A percentile compares a stretch with the other conserved stretches of the same genome.
These are phyloP conservation scores for Alternaria tenuissima DNA, from an alignment of 2,329 filamentous ascomycete genomes.

Conservation along the genomic window DNA sequence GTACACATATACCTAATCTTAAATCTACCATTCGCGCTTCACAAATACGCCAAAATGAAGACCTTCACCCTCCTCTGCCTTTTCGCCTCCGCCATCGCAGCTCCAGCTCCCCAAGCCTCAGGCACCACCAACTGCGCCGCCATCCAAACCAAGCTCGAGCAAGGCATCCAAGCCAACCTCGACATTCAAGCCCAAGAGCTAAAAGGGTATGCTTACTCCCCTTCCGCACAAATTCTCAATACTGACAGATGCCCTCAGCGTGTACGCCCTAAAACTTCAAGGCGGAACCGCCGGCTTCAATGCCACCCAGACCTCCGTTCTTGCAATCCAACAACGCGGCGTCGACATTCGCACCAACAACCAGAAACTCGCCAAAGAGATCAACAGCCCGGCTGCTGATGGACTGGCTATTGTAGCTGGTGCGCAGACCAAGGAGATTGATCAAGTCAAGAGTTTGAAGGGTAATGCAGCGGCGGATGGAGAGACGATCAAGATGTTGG, in stretches of 20 bases:
- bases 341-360: conserved; percentile 30
- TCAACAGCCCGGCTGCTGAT: conserved; percentile 23
- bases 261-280: conserved; percentile 16
- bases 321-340: conserved; percentile 25
- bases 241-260: conserved; percentile 6
- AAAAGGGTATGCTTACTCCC: conserved; percentile 16
- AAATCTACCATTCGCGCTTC: neutral
- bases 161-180: conserved; percentile 31
- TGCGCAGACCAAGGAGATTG: conserved; percentile 27
- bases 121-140: neutral
- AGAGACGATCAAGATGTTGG: conserved; percentile 20
- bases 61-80: conserved; percentile 11
- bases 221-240: no score
- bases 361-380: conserved; percentile 27
- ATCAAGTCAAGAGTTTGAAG: conserved; percentile 19
- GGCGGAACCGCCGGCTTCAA: conserved; percentile 7
- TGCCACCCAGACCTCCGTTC: conserved; percentile 1
- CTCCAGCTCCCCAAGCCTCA: neutral
- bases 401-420: conserved; percentile 25
- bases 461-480: conserved; percentile 10
- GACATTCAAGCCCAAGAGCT: conserved; percentile 33
- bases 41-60: conserved; percentile 13
- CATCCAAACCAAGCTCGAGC: conserved; percentile 11
- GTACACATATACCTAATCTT: neutral
- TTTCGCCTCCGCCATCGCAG: conserved; percentile 5